These are phyloP conservation scores for Polygonum aviculare DNA, from an alignment of 148 eudicot species.

Conservation along the genomic window DNA sequence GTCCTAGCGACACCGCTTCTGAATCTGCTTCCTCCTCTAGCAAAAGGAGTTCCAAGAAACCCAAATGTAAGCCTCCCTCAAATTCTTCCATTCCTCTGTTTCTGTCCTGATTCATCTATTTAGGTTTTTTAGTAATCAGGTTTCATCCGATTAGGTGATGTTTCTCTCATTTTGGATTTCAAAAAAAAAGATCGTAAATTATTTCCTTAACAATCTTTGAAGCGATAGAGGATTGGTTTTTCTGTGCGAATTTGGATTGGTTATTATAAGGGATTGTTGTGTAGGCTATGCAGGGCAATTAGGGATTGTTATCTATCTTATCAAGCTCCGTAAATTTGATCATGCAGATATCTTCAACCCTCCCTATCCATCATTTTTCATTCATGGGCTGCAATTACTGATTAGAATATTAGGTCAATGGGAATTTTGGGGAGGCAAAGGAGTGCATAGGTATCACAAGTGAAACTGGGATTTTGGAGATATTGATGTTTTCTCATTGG, in stretches of 20 bases:
- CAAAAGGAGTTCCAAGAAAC: slow-evolving; percentile 29
- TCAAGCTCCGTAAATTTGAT: neutral
- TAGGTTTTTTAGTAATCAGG: neutral
- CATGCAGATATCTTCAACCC: neutral
- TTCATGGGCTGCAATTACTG: neutral
- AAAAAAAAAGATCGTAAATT: neutral
- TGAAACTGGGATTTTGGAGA: neutral
- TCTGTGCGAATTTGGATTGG: neutral
- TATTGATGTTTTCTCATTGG: neutral
- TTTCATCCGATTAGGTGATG: neutral
- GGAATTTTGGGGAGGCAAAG: neutral
- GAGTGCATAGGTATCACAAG: neutral
- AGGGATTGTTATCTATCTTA: neutral
- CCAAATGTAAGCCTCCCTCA: slow-evolving; percentile 29
- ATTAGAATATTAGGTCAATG: neutral
- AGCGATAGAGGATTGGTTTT: neutral
- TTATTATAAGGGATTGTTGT: neutral
- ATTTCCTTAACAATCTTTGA: neutral
- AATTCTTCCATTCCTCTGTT: neutral
- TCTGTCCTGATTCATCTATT: neutral
- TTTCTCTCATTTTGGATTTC: neutral
- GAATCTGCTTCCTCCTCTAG: slow-evolving; percentile 17
- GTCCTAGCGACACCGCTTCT: slow-evolving; percentile 20
- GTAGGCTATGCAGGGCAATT: neutral
- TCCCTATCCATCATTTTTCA: neutral